These are phyloP conservation scores for Fusarium torulosum DNA, from an alignment of 2,329 filamentous ascomycete species.

Conservation along the genomic window DNA sequence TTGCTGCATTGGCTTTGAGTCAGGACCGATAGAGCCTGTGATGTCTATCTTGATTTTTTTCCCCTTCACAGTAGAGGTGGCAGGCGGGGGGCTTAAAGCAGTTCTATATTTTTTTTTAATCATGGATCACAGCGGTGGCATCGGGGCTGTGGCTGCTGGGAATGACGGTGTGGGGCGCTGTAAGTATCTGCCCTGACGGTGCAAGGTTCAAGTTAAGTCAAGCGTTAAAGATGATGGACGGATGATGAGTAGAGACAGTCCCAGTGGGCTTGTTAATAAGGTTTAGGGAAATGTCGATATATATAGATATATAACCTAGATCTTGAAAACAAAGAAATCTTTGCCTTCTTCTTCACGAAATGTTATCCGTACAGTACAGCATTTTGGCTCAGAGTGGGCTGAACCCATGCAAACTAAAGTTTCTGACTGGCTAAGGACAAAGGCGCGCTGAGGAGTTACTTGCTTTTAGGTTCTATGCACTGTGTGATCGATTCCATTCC, in stretches of 20 bases:
- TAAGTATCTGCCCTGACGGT: conserved; percentile 14
- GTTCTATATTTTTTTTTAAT: conserved; percentile 33
- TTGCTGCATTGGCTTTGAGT: conserved; percentile 37
- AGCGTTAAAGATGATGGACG: conserved; percentile 3
- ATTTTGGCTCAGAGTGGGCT: neutral
- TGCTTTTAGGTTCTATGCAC: conserved; percentile 7
- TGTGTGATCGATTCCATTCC: conserved; percentile 8
- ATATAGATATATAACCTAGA: neutral
- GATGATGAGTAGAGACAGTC: neutral
- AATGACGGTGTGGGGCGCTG: conserved; percentile 40
- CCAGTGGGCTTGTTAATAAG: neutral
- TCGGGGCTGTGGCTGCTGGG: conserved; percentile 42
- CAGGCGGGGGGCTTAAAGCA: conserved; percentile 18
- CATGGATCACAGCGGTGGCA: conserved; percentile 28
- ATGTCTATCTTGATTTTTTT: conserved; percentile 18
- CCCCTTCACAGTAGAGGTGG: neutral
- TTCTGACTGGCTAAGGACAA: conserved; percentile 1
- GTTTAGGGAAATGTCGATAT: neutral
- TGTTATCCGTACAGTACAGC: neutral
- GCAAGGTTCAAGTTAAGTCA: conserved; percentile 2
- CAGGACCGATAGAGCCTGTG: conserved; percentile 29
- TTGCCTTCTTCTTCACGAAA: neutral
- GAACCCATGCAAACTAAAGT: neutral
- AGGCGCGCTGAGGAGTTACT: conserved; percentile 1
- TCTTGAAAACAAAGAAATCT: neutral